Base-by-base conservation (phyloP, 345 rosid species). In the Lepidium aucheri region DNA sequence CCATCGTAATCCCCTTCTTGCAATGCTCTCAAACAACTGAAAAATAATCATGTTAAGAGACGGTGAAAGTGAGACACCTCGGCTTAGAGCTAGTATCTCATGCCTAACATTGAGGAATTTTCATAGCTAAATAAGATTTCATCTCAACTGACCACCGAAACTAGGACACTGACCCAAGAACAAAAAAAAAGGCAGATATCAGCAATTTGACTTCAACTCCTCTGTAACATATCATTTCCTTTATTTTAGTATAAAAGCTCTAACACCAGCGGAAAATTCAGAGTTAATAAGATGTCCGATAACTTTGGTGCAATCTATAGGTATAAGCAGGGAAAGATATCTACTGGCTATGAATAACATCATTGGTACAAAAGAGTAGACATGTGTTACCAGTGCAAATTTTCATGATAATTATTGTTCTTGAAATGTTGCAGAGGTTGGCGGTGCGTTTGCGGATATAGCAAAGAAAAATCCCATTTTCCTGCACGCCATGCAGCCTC, bases 401-500 rank as follows among this genome's bases (percentile, higher is more conserved):
- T 85, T 74, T 93, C 91, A 75, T 93, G 84, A 81, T 86, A 93
- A 73, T 74, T 80, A 62, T 71, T 78, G 69, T 53, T 72, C 76
- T 77, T 84, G 54, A 77, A 73, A 69, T 76, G 78, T 83, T 78
- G 66, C 47, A 60, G 84, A 65, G 62, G 53, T 61, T 78, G 50
- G 49, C 76, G 76, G 73, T 68, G 76, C 65, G 76, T 74, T 76
- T 72, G 85, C 33, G 74, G 66, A 70, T 44, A 77, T 67, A 81
- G 84, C 46, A 85, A 74, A 74, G 96, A 84, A 63, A 90, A 93
- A 83, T 93, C 98, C 97, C 98, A 93, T 57, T 93, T 90, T 61
- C 94, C 97, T 26, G 94, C 84, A 73, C 84, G 96, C 97, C 98
- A 93, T 63, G 98, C 97, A 79, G 98, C 96, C 75, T 93, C 96